phyloP scores from a whole-genome alignment of 148 eudicot species.

The Suaeda aralocaspica region DNA sequence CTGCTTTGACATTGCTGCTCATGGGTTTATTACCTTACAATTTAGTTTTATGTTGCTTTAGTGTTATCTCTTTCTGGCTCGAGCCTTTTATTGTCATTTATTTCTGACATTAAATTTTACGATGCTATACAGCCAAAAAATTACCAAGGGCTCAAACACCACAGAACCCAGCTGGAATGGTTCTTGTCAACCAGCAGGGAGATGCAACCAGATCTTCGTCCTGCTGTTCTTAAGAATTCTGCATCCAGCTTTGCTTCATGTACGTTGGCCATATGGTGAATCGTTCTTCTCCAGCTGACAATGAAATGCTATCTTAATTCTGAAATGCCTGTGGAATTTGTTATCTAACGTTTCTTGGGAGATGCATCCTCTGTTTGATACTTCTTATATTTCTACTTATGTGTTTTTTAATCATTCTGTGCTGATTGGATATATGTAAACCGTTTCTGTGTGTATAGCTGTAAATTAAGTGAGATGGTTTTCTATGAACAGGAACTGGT shows the following conservation, averaged over 20 bases:
- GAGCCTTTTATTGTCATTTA: not conserved
- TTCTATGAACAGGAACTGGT: constrained; percentile 21
- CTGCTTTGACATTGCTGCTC: not conserved
- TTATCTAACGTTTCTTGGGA: not conserved
- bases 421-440: not conserved
- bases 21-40: not conserved
- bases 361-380: not conserved
- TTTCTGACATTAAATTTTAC: constrained; percentile 16
- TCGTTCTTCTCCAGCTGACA: constrained; percentile 6
- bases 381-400: not conserved
- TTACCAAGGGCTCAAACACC: constrained; percentile 85
- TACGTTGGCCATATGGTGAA: constrained; percentile 15
- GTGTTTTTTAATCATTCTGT: not conserved
- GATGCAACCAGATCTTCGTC: constrained; percentile 64
- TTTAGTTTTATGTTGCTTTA: not conserved
- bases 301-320: constrained; percentile 10
- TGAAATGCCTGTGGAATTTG: not conserved
- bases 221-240: constrained; percentile 61
- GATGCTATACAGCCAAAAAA: constrained; percentile 51
- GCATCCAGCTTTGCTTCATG: constrained; percentile 9
- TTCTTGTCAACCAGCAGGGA: constrained; percentile 74
- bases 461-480: constrained; percentile 1
- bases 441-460: not conserved
- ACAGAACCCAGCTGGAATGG: constrained; percentile 92
- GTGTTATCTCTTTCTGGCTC: not conserved